Conservation (phyloP, 352 stramenopile species). For the Globisporangium camurandrum region DNA sequence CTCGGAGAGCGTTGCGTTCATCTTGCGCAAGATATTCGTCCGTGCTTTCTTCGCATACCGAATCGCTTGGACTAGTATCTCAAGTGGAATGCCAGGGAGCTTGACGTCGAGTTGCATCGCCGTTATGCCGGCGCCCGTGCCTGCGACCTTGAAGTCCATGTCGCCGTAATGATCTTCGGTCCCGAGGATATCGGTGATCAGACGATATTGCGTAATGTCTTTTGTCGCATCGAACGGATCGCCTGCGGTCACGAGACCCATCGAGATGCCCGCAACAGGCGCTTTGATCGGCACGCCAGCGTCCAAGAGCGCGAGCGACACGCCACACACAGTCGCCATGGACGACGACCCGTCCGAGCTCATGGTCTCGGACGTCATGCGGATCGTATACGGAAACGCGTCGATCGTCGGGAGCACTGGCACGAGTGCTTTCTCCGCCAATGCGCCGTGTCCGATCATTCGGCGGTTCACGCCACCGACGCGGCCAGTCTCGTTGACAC, state of each 20-base stretch:
- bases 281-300: constrained; percentile 92
- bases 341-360: constrained; percentile 92
- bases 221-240: constrained; percentile 62
- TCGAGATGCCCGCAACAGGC: constrained; percentile 94
- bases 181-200: constrained; percentile 96
- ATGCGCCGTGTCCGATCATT: constrained; percentile 95
- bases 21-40: constrained; percentile 73
- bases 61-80: constrained; percentile 82
- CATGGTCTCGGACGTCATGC: constrained; percentile 95
- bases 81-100: constrained; percentile 79
- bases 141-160: constrained; percentile 98
- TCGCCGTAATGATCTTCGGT: constrained; percentile 96
- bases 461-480: constrained; percentile 81
- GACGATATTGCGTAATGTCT: constrained; percentile 72
- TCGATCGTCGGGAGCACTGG: constrained; percentile 87
- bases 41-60: constrained; percentile 77
- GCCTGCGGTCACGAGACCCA: constrained; percentile 82
- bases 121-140: constrained; percentile 87
- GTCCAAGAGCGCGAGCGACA: constrained; percentile 95
- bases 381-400: constrained; percentile 95
- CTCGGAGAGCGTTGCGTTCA: constrained; percentile 65
- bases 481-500: constrained; percentile 92
- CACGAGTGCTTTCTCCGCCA: constrained; percentile 94
- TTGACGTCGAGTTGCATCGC: constrained; percentile 97
- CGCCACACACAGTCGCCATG: constrained; percentile 96